A percentile compares a stretch with the other conserved stretches of the same genome.
These are phyloP conservation scores for Trypanosoma scelopori DNA, from an alignment of 208 protist species.

Conservation along the genomic window DNA sequence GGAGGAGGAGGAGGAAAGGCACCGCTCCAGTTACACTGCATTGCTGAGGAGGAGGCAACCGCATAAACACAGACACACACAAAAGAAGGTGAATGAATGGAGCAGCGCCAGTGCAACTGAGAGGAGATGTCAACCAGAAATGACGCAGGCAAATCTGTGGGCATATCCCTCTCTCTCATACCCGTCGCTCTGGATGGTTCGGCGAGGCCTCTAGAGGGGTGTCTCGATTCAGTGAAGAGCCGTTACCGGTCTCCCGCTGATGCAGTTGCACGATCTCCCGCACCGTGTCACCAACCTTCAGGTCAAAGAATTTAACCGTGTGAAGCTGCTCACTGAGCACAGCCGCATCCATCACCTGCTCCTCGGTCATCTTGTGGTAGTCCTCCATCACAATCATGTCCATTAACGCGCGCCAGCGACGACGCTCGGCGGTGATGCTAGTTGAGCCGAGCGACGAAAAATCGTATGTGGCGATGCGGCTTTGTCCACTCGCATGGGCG, in stretches of 20 bases:
- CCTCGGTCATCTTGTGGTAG: conserved; percentile 59
- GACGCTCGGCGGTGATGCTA: conserved; percentile 47
- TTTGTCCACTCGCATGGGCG: conserved; percentile 56
- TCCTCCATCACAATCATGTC: conserved; percentile 74
- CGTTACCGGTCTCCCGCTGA: conserved; percentile 45
- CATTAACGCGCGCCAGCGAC: conserved; percentile 75
- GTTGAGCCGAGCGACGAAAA: conserved; percentile 44
- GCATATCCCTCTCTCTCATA: conserved; percentile 22
- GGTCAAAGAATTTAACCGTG: conserved; percentile 85
- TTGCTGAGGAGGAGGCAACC: too few relatives aligned
- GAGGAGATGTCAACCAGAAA: too few relatives aligned
- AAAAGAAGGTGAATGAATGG: too few relatives aligned
- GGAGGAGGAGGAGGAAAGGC: too few relatives aligned
- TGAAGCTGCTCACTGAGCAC: conserved; percentile 79
- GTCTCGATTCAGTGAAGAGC: conserved; percentile 52
- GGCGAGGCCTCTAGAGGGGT: conserved; percentile 52
- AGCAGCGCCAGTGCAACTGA: neutral
- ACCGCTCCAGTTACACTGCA: too few relatives aligned
- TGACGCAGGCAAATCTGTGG: too few relatives aligned
- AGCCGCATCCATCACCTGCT: conserved; percentile 57
- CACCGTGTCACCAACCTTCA: conserved; percentile 84
- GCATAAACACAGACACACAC: too few relatives aligned
- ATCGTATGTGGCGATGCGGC: conserved; percentile 59
- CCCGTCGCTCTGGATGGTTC: conserved; percentile 77
- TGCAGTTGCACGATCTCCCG: conserved; percentile 72